Base-by-base conservation (phyloP, 352 stramenopile species). In the Aphanomyces euteiches region DNA sequence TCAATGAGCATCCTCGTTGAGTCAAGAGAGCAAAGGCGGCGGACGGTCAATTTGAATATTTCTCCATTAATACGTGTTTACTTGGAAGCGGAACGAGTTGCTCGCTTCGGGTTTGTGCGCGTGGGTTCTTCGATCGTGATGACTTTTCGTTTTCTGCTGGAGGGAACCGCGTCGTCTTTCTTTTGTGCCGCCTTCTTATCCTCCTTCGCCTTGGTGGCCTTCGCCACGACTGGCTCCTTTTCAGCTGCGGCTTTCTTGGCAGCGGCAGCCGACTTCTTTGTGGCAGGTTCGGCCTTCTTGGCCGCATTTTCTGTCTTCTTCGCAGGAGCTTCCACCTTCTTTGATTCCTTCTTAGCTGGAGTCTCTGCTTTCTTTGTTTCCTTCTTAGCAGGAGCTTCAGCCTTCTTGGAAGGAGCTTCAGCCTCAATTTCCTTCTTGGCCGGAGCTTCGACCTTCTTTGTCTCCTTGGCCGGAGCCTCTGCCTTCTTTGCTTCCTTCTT, bases 51-150 rank as follows among this genome's bases (percentile, higher is more conserved):
- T 28, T 28, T 28, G 28, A 28, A 28, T 28, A 28, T 28, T 28
- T 28, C 28, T 28, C 28, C 28, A 28, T 28, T 28, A 28, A 28
- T 28, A 28, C 28, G 28, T 28, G 28, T 28, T 61, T 61, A 61
- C 43, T 61, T 61, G 54, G 54, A 10, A 10, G 54, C 10, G 36
- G 54, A 45, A 13, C 54, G 54, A 12, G 54, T 61, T 7, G 54
- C 54, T 19, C 54, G 54, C 54, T 61, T 61, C 12, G 54, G 54
- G 15, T 61, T 37, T 61, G 28, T 28, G 36, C 54, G 54, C 8
- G 54, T 43, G 15, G 54, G 34, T 41, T 61, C 54, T 61, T 61
- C 54, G 34, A 61, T 66, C 6, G 21, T n/a, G 38, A 50, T 50
- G 12, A 28, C 37, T 28, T 19, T 41, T 19, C 57, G 37, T 21